Percentiles rank a stretch among this genome's conserved stretches.
These are phyloP conservation scores for Linum lewisii DNA, from an alignment of 345 rosid species.

Conservation along the genomic window DNA sequence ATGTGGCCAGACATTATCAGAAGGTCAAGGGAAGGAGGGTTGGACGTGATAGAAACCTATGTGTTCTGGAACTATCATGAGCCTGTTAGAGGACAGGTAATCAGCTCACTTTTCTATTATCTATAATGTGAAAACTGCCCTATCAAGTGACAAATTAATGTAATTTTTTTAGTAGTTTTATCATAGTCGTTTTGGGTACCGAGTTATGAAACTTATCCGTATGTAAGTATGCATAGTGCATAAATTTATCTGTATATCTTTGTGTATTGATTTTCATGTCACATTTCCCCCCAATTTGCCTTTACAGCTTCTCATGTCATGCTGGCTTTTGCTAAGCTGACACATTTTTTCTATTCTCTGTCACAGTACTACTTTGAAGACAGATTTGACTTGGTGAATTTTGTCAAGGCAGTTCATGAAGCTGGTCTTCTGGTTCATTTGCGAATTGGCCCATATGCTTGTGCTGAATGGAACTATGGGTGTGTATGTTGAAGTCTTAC, in stretches of 20 bases:
- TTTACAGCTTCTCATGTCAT: too few species aligned
- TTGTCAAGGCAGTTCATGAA: constrained; percentile 43
- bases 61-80: constrained; percentile 20
- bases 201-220: too few species aligned
- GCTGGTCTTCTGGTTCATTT: constrained; percentile 59
- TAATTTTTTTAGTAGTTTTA: too few species aligned
- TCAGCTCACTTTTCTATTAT: background rate
- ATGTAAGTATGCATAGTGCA: too few species aligned
- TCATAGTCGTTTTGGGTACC: too few species aligned
- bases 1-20: constrained; percentile 17
- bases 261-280: too few species aligned
- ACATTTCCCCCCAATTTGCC: too few species aligned
- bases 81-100: constrained; percentile 44
- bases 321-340: background rate
- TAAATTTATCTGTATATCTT: too few species aligned
- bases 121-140: background rate
- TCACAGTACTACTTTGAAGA: constrained; percentile 51
- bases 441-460: constrained; percentile 65
- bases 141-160: background rate
- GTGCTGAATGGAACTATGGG: constrained; percentile 80
- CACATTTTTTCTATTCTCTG: constrained; percentile 3
- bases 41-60: constrained; percentile 13
- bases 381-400: constrained; percentile 55
- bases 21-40: constrained; percentile 9
- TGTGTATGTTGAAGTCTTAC: constrained; percentile 10